Evolutionary conservation across 352 stramenopile genomes (phyloP), one percentile per base, ranked within the genome.

Genomic region (Peronosclerospora sorghi): DNA sequence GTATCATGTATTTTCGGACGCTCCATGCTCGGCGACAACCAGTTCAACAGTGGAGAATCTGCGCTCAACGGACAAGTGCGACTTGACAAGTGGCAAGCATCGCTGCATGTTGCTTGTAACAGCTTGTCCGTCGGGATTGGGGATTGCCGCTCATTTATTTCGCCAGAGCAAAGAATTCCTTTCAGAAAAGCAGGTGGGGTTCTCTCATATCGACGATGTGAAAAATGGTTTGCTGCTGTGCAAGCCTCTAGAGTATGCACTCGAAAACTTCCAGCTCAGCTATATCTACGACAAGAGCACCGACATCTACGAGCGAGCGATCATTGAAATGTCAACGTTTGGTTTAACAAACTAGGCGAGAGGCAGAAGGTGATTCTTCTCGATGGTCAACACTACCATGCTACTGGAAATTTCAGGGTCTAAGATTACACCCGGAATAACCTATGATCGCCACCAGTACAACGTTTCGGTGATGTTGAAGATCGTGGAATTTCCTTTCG

Each of bases 181-280:
- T 21, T 37, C 13, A 28, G 13, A 21, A 20, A 17, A 34, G 0
- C 15, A 51, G 28, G 51, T 51, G 41, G n/a, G 36, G 19, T 51
- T 57, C 30, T 35, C 10, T n/a, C 0, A 17, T 42, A 45, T 51
- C 35, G 30, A 57, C 28, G 42, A 57, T 45, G 41, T 57, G 42
- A 47, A 26, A 10, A 54, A 54, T 40, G 32, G 39, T 35, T 41
- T 56, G 35, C 32, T 56, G 41, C 48, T 56, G 20, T 56, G 50
- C 15, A 49, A 49, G 21, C 48, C 48, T 19, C 28, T 55, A 12
- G 9, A 50, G 15, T 10, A 50, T 23, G 35, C 29, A 8, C 46
- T 39, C 41, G 41, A 37, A 21, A 26, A 32, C 20, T 42, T 56
- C 21, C 38, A 45, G 35, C 45, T 58, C 32, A 58, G 51, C 27